Base-by-base conservation (phyloP, 768 basidiomycete species). In the Mycena indigotica region DNA sequence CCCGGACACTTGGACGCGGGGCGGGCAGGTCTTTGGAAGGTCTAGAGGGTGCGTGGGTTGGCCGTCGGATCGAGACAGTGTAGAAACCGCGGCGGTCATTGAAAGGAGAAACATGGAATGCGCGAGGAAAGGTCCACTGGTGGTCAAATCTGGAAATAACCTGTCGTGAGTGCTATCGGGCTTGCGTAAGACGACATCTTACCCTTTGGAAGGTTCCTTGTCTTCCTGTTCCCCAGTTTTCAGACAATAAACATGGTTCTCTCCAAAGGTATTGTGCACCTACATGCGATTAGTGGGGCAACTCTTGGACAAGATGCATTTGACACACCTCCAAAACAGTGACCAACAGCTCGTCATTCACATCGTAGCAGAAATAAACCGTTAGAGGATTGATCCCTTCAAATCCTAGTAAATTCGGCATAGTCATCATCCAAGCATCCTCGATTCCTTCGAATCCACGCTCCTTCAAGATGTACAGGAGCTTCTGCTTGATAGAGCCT, bases 71-170 rank as follows among this genome's bases (percentile, higher is more conserved):
- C 41, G 84, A 78, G 16, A 88, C 75, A 3, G 73, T 80, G 71
- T 89, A 90, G 67, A 75, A 86, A 0, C 88, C 87, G 23, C 79
- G 75, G 3, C 87, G 79, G 63, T 88, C 85, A 67, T 89, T 90
- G 77, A 89, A 89, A 0, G 89, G 87, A 0, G 87, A 90, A 45
- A 90, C 88, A 62, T 90, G 87, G 67, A 90, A 91, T 59, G 81
- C 77, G 24, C 87, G 83, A 19, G 74, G 76, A 53, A 90, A 82
- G 0, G 81, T 84, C 85, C 88, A 90, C 54, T 84, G 80, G 59
- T 86, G 80, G 53, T 84, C 76, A 59, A 79, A 84, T 0, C 84
- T 84, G 62, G n/a, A 24, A 23, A 3, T 16, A 50, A 38, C 15
- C 26, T n/a, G n/a, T n/a, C n/a, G 32, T 17, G 44, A 32, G 28